Percentiles rank a stretch among this genome's conserved stretches.
Conservation (phyloP, 2,329 filamentous ascomycete genomes). For the Trichoderma gracile region DNA sequence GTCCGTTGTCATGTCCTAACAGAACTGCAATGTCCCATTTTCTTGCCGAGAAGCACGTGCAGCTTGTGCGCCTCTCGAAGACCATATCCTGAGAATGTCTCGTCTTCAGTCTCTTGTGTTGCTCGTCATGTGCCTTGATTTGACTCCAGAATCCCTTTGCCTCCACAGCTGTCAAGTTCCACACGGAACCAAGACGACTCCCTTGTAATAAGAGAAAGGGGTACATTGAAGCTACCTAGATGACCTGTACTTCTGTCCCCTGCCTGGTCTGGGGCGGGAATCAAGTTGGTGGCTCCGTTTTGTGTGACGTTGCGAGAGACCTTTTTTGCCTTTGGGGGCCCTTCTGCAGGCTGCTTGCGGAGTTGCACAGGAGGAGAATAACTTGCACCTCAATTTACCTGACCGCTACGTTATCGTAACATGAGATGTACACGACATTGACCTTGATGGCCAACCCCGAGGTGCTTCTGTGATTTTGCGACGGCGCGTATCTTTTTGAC, state of each 20-base stretch:
- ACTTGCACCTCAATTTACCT: background rate
- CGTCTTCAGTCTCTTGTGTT: background rate
- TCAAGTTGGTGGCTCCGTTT: background rate
- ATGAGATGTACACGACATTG: background rate
- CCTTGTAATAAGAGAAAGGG: background rate
- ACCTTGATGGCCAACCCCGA: constrained; percentile 9
- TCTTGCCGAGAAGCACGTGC: constrained; percentile 16
- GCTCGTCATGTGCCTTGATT: constrained; percentile 11
- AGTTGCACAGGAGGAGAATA: constrained; percentile 14
- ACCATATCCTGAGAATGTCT: background rate
- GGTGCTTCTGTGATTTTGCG: background rate
- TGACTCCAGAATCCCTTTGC: background rate
- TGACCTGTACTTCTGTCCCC: background rate
- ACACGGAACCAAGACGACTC: background rate
- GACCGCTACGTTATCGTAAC: constrained; percentile 20
- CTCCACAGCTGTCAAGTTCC: constrained; percentile 6
- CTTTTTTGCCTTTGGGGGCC: background rate
- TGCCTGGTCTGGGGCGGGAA: background rate
- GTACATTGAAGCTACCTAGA: background rate
- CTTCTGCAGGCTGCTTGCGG: constrained; percentile 16
- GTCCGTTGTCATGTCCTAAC: constrained; percentile 1
- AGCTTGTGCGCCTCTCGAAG: background rate
- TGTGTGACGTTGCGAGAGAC: constrained; percentile 3
- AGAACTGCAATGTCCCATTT: constrained; percentile 17
- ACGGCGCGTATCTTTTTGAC: background rate